Evolutionary conservation across 2,329 filamentous ascomycete genomes (phyloP).

Genomic region (Aquanectria penicillioides): DNA sequence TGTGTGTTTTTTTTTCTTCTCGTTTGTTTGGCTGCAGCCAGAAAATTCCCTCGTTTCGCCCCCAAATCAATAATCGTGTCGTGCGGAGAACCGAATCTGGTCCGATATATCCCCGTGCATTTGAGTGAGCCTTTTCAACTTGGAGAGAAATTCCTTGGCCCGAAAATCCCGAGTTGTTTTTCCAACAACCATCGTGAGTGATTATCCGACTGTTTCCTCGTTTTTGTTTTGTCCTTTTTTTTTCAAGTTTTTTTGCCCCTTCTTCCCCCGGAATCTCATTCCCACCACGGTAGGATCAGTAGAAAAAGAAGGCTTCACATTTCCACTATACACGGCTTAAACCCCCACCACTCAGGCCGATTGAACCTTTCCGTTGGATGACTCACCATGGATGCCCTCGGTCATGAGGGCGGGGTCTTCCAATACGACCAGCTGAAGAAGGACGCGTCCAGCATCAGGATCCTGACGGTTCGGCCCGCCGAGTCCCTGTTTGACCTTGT

Average conservation of each 20-base stretch:
- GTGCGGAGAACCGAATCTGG: conserved; percentile 19
- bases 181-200: too few species aligned
- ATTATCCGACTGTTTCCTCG: too few species aligned
- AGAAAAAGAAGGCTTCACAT: too few species aligned
- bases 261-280: too few species aligned
- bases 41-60: conserved; percentile 21
- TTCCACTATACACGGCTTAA: neutral
- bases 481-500: conserved; percentile 16
- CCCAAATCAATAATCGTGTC: conserved; percentile 8
- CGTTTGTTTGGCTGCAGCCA: neutral
- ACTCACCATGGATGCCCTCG: conserved; percentile 2
- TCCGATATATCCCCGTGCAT: neutral
- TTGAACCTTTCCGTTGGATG: neutral
- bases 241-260: too few species aligned
- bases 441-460: neutral
- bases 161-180: too few species aligned
- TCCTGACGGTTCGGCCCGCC: conserved; percentile 8
- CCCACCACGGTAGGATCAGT: too few species aligned
- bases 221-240: too few species aligned
- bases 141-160: too few species aligned
- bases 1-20: too few species aligned
- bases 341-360: too few species aligned
- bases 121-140: neutral
- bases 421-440: neutral
- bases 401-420: conserved; percentile 4